Base-by-base conservation (phyloP, 805 yeast genomes). In the Ogataea degrootiae region DNA sequence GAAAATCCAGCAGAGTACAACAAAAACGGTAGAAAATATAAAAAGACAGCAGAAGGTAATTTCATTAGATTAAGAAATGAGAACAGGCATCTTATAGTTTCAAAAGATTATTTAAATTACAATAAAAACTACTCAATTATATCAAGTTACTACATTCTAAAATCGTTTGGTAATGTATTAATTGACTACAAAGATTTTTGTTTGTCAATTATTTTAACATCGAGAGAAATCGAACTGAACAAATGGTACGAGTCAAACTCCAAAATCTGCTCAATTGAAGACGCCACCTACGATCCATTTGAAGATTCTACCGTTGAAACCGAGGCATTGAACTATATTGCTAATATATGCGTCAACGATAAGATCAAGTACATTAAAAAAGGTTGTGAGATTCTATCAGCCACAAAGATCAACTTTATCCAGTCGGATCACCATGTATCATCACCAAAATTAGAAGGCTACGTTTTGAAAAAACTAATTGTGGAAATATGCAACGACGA, bases 341-440 rank as follows among this genome's bases (percentile, higher is more conserved):
- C 56, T 4, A 45, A 50, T 2, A 67, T 72, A 8, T 41, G 53
- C 5, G 51, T 59, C 1, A 61, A 61, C 23, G 40, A 54, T 12
- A 47, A 60, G 29, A 34, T 42, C 0, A 46, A 58, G 5, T 79
- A 77, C 52, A 63, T 77, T 37, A 52, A 55, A 26, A 61, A 63
- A 55, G 82, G 82, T 4, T 60, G 71, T 39, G 64, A 67, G 51
- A 58, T 78, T 16, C 47, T 77, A 49, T 62, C 72, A 31, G 73
- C 77, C 17, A 62, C 79, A 16, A 76, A 75, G 51, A 66, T 77
- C 50, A 75, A 77, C 55, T 78, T 77, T 53, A 66, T 77, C 46
- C 82, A 77, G 50, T 75, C 82, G 1, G 82, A 78, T 56, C 83
- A 78, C 55, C 79, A 73, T 57, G 71, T 75, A 17, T 73, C 78